A percentile compares a stretch with the other conserved stretches of the same genome.
Conservation (phyloP, 306 rosid genomes). For the Crataegus laevigata region DNA sequence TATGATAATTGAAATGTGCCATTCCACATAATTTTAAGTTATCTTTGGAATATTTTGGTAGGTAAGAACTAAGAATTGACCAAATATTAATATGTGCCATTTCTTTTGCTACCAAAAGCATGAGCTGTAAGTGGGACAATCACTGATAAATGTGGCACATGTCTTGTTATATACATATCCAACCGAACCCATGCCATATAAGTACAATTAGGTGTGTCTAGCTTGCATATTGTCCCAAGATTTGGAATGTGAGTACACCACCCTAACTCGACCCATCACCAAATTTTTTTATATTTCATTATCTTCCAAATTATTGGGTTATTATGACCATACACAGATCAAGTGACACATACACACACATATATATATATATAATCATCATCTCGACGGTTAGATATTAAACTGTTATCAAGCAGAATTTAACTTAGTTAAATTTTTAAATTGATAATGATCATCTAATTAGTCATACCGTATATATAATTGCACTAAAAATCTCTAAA, state of each 20-base stretch:
- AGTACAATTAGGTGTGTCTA: not conserved
- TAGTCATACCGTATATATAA: too few species aligned
- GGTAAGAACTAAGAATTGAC: not conserved
- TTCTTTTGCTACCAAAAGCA: not conserved
- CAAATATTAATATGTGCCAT: not conserved
- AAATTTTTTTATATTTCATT: too few species aligned
- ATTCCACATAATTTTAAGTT: not conserved
- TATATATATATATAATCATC: too few species aligned
- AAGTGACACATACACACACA: too few species aligned
- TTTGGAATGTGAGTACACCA: not conserved
- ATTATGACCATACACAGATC: too few species aligned
- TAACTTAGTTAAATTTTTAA: too few species aligned
- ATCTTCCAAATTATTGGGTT: too few species aligned
- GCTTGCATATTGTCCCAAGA: not conserved
- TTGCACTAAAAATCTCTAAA: too few species aligned
- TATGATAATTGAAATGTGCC: not conserved
- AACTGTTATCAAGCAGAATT: too few species aligned
- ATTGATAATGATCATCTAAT: too few species aligned
- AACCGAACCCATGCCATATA: not conserved
- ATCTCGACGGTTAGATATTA: too few species aligned
- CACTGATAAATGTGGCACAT: not conserved
- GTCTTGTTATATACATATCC: not conserved
- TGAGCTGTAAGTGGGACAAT: conserved; percentile 8
- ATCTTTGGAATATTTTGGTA: not conserved
- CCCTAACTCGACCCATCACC: not conserved